phyloP scores from a whole-genome alignment of 768 basidiomycete species.

The Cantharellus cinnabarinus region DNA sequence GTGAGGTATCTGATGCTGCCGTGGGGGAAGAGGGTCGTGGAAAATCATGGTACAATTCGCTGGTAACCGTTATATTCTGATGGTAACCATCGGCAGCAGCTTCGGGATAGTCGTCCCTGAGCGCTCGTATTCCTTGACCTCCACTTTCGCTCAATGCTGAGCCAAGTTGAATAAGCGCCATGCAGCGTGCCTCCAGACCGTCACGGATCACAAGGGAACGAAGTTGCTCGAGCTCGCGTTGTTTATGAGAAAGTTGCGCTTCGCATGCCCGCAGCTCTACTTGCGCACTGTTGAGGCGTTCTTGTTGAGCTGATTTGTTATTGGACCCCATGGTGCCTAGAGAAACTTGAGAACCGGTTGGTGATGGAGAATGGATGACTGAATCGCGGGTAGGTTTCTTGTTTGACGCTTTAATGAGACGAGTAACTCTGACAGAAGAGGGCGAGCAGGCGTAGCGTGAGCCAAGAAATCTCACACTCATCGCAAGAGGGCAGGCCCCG shows the following conservation, averaged over 20 bases:
- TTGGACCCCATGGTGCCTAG: not conserved
- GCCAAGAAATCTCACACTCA: not conserved
- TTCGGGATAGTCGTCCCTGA: constrained; percentile 12
- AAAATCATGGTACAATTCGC: constrained; percentile 25
- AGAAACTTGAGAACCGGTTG: not conserved
- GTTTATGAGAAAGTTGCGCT: constrained; percentile 45
- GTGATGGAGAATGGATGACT: constrained; percentile 15
- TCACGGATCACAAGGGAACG: constrained; percentile 37
- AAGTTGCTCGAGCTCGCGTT: constrained; percentile 35
- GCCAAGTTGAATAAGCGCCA: constrained; percentile 49
- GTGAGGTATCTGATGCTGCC: constrained; percentile 19
- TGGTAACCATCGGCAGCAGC: constrained; percentile 1
- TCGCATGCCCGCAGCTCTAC: constrained; percentile 70
- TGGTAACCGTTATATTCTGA: constrained; percentile 12
- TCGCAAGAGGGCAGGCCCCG: not conserved
- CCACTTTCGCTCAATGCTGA: constrained; percentile 50
- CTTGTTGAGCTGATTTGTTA: constrained; percentile 5
- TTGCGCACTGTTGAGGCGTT: constrained; percentile 26
- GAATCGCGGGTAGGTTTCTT: constrained; percentile 24
- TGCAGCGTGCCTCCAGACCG: constrained; percentile 40
- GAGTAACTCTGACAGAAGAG: constrained; percentile 34
- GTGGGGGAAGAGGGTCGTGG: not conserved
- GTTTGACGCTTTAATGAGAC: constrained; percentile 62
- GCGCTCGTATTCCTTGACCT: constrained; percentile 32
- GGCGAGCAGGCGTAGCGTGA: not conserved